Percentiles rank a stretch among this genome's conserved stretches.
phyloP scores from a whole-genome alignment of 1,139 yeast genomes.

The Suhomyces guaymorum region DNA sequence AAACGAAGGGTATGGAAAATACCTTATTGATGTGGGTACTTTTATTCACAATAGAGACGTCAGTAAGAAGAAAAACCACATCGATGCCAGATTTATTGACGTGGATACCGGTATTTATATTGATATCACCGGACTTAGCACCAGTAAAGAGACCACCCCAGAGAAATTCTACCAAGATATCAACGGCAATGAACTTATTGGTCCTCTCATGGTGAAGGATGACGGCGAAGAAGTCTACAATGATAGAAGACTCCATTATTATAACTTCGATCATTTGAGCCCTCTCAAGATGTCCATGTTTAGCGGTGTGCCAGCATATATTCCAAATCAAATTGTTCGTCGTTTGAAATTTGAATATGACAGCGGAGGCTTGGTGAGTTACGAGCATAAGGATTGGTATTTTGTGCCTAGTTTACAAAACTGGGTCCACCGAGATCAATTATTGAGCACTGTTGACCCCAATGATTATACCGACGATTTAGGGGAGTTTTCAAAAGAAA shows the following conservation, averaged over 20 bases:
- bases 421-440: conserved; percentile 24
- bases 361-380: conserved; percentile 22
- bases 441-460: conserved; percentile 9
- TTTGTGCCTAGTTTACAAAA: conserved; percentile 30
- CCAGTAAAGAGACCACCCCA: conserved; percentile 16
- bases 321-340: conserved; percentile 18
- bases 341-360: conserved; percentile 23
- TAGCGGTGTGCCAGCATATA: conserved; percentile 22
- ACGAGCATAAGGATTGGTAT: conserved; percentile 26
- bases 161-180: conserved; percentile 11
- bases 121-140: conserved; percentile 28
- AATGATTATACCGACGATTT: conserved; percentile 14
- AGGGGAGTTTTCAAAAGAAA: conserved; percentile 14
- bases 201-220: conserved; percentile 14
- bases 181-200: conserved; percentile 15
- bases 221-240: conserved; percentile 20
- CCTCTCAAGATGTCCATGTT: conserved; percentile 24
- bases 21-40: conserved; percentile 28
- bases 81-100: conserved; percentile 31
- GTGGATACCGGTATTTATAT: conserved; percentile 31
- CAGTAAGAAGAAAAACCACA: conserved; percentile 23
- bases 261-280: conserved; percentile 23
- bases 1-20: conserved; percentile 28
- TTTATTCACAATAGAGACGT: conserved; percentile 26
- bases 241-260: conserved; percentile 27